Evolutionary conservation across 1,139 yeast genomes (phyloP), one percentile per base, ranked within the genome.

Genomic region (Lodderomyces theae): DNA sequence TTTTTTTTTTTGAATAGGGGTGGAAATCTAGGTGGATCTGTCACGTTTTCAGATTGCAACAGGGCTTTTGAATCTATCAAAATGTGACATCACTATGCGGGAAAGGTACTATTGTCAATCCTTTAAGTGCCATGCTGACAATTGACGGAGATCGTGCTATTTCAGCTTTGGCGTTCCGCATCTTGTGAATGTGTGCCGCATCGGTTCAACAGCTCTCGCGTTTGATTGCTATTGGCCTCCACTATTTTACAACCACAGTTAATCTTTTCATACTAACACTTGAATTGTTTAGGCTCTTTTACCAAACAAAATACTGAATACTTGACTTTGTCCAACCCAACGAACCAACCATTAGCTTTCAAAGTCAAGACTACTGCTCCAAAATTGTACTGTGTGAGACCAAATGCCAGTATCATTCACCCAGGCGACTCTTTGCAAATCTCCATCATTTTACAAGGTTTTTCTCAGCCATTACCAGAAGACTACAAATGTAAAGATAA

Each of bases 361-460:
- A 94, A 94, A 71, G 97, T 94, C 58, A 94, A 92, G 68, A 92
- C 99, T 38, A 92, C 99, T 8, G 97, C 97, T 11, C 99, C 99
- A 45, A 90, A 87, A 63, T 75, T 88, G 61, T 87, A 90, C 71
- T 87, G 96, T 64, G 97, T 92, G 42, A 83, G 96, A 66, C 98
- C 98, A 45, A 92, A 90, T 63, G 94, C 97, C 43, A 80, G 95
- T 21, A 66, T 84, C 32, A 73, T 92, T 43, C 74, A 72, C 32
- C 92, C 97, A 11, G 94, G 95, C 30, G 78, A 79, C 48, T 64
- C 82, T 10, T 69, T 82, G 41, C 80, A 84, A 44, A 86, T 92
- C 39, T 79, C 90, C 38, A 85, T 92, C 51, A 87, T 88, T 54
- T 81, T 89, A 49, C 90, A 90, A 62, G 96, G 96, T 9, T 74